These are phyloP conservation scores for Colletotrichum nymphaeae DNA, from an alignment of 2,329 filamentous ascomycete species.

Conservation along the genomic window DNA sequence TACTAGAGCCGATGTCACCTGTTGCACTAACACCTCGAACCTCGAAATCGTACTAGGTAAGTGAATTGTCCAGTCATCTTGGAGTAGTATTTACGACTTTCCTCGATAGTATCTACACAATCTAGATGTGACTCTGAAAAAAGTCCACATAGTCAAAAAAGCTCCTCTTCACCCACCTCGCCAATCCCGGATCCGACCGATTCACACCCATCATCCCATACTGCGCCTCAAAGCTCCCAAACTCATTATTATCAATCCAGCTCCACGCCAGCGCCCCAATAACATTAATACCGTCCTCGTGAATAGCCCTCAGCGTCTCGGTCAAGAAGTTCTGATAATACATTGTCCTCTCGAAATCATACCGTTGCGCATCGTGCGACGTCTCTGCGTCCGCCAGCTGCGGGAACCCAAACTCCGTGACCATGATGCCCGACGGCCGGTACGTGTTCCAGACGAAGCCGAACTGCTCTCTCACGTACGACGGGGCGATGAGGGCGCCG, in stretches of 20 bases:
- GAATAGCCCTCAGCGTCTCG: conserved; percentile 66
- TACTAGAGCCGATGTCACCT: not conserved
- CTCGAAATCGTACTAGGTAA: no score
- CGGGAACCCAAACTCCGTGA: conserved; percentile 70
- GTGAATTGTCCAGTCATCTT: not conserved
- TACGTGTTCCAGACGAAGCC: conserved; percentile 71
- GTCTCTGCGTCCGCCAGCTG: conserved; percentile 59
- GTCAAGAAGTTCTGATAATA: conserved; percentile 67
- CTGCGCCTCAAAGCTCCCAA: conserved; percentile 64
- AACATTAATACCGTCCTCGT: conserved; percentile 66
- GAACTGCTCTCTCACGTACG: conserved; percentile 66
- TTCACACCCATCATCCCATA: conserved; percentile 70
- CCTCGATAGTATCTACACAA: not conserved
- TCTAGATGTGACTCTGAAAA: conserved; percentile 40
- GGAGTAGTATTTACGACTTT: not conserved
- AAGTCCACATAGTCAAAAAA: conserved; percentile 70
- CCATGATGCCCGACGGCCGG: conserved; percentile 49
- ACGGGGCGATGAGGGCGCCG: conserved; percentile 69
- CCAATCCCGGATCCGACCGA: conserved; percentile 55
- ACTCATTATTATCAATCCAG: conserved; percentile 66
- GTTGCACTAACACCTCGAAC: no score
- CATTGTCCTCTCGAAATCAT: conserved; percentile 62
- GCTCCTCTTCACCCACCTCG: conserved; percentile 65
- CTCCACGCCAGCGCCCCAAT: conserved; percentile 66
- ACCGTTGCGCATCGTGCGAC: conserved; percentile 56